Evolutionary conservation across 805 yeast genomes (phyloP), one percentile per base, ranked within the genome.

Genomic region (Tetrapisispora iriomotensis): DNA sequence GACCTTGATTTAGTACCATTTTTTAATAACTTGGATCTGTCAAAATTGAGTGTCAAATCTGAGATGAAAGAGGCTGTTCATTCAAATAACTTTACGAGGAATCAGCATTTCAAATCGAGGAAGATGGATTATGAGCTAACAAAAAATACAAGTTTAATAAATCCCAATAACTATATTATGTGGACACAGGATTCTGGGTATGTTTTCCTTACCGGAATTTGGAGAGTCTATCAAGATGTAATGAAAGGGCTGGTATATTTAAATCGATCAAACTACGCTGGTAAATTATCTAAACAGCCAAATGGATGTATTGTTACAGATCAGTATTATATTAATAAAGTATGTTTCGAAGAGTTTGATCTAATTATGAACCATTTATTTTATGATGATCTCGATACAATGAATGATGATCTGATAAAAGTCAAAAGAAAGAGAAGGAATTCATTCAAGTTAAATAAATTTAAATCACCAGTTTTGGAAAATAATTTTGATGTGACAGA

Each of bases 171-270:
- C 49, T 75, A 85, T 75, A 74, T 86, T 40, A 77, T 85, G 46
- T 86, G 95, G 95, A 92, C 83, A 58, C 79, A 79, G 54, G 74
- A 71, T 47, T 77, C 92, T 2, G 95, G 95, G 0, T 79, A 77
- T 54, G 95, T 86, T 7, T 94, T 83, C 50, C 68, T 86, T 38
- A 86, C 95, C 0, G 94, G 94, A 1, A 70, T 86, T 37, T 85
- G 95, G 95, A 83, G 87, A 58, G 43, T 58, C 25, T 60, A 54
- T 46, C 63, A 60, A 45, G 61, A 57, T 43, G 54, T 58, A n/a
- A 58, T 57, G 61, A 49, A 51, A 23, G 59, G 57, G 24, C 42
- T 57, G 21, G 46, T 46, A 14, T 13, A 37, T 25, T 25, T 37
- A 7, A 20, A 30, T 23, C 24, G 40, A 21, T 21, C 18, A 6